Evolutionary conservation across 129 eudicot genomes (phyloP), one percentile per base, ranked within the genome.

Genomic region (Pseudognaphalium luteoalbum): DNA sequence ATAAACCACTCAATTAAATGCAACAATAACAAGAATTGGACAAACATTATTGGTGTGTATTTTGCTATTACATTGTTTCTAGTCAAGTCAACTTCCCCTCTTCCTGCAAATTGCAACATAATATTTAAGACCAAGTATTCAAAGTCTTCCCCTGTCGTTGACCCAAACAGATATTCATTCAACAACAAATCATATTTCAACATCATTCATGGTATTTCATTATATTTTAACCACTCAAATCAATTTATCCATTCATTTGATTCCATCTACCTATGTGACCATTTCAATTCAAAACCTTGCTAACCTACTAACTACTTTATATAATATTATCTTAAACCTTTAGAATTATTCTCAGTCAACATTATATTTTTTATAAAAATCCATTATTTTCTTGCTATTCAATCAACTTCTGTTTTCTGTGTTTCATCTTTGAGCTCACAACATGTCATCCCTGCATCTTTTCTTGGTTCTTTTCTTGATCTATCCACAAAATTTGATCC

Each of bases 391-490:
- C 68, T 47, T 67, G 59, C 71, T 32, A 42, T 56, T 80, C 57
- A 75, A 50, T 14, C 73, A 21, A 61, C 77, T 66, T 50, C 20
- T 17, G 52, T 75, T 51, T 77, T 72, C 44, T 14, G 52, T 12
- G 52, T 44, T 44, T 44, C 52, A 12, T 44, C 51, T 44, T 44
- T 44, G 17, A 64, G 12, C 57, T 22, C 68, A 29, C 56, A 68
- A 42, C 78, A 80, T 80, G 83, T 17, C 62, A 22, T 56, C n/a
- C 63, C 37, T 19, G 12, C 73, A 34, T 50, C 68, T 78, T 41
- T 44, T 77, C 80, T 73, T 47, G 41, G 30, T n/a, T 71, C 50
- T 74, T 88, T n/a, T 77, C 44, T 58, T n/a, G 56, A 47, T 85
- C 75, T 65, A 71, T 56, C 64, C 85, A 4, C 39, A 68, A 22